Percentiles rank a stretch among this genome's conserved stretches.
These are phyloP conservation scores for Tuber brumale DNA, from an alignment of 495 filamentous ascomycete species.

Conservation along the genomic window DNA sequence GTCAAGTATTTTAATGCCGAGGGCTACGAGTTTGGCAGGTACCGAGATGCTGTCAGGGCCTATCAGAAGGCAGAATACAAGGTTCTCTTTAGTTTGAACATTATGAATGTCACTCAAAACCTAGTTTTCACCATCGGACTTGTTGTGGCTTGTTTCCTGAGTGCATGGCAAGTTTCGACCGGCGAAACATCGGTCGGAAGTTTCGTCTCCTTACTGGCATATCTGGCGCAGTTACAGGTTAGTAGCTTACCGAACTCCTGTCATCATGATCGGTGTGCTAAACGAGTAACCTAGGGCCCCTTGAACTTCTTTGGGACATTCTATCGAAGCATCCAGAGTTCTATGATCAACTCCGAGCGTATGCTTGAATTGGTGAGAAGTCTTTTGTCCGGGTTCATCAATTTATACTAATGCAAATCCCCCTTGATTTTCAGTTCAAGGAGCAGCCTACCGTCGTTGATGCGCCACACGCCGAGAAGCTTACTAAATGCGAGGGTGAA, in stretches of 20 bases:
- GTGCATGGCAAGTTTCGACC: conserved; percentile 77
- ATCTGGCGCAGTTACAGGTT: conserved; percentile 70
- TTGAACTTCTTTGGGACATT: conserved; percentile 98
- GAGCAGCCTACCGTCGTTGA: conserved; percentile 73
- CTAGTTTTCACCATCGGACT: conserved; percentile 88
- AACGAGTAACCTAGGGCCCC: conserved; percentile 55
- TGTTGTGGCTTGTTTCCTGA: conserved; percentile 73
- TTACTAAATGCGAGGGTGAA: conserved; percentile 66
- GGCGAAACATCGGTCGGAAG: conserved; percentile 64
- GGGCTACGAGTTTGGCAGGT: conserved; percentile 82
- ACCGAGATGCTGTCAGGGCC: conserved; percentile 66
- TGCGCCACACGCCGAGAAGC: conserved; percentile 47
- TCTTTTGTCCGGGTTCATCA: neutral
- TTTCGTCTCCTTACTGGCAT: conserved; percentile 75
- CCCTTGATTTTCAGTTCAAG: conserved; percentile 56
- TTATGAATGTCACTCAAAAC: conserved; percentile 93
- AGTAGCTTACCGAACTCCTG: neutral
- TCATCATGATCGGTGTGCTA: neutral
- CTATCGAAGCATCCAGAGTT: conserved; percentile 90
- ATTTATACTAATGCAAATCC: neutral
- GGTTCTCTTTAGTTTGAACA: conserved; percentile 75
- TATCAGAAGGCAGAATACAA: conserved; percentile 84
- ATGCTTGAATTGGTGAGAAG: conserved; percentile 65
- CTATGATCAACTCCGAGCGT: conserved; percentile 93
- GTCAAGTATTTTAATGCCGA: conserved; percentile 99